phyloP scores from a whole-genome alignment of 1,284 basidiomycete genomes.

The Athelia psychrophila region DNA sequence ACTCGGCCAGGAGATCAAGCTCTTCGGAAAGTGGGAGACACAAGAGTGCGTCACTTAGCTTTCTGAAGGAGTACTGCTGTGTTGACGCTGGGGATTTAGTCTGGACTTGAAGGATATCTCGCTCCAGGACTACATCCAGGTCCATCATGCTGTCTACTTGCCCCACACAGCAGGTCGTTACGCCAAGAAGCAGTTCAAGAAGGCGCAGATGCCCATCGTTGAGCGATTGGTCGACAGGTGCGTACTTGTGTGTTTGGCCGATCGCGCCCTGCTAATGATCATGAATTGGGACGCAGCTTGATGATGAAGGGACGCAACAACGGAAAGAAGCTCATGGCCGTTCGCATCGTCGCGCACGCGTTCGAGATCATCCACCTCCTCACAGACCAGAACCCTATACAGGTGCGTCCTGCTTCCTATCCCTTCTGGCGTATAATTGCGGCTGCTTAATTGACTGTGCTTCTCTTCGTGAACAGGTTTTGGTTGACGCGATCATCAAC shows the following conservation, averaged over 20 bases:
- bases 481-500: slow-evolving; percentile 99
- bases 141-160: slow-evolving; percentile 96
- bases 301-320: slow-evolving; percentile 99
- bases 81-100: slow-evolving; percentile 40
- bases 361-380: slow-evolving; percentile 99
- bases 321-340: slow-evolving; percentile 99
- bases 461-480: slow-evolving; percentile 45
- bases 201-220: slow-evolving; percentile 99
- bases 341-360: slow-evolving; percentile 99
- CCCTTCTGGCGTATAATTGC: background rate
- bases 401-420: slow-evolving; percentile 51
- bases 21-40: slow-evolving; percentile 97
- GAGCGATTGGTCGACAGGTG: slow-evolving; percentile 98
- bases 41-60: slow-evolving; percentile 70
- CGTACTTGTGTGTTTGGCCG: slow-evolving; percentile 23
- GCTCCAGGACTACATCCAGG: slow-evolving; percentile 98
- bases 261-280: background rate
- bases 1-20: slow-evolving; percentile 86
- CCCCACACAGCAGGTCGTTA: slow-evolving; percentile 99
- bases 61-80: slow-evolving; percentile 6
- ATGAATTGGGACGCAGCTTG: slow-evolving; percentile 47
- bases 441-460: slow-evolving; percentile 4
- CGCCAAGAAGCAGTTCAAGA: slow-evolving; percentile 99
- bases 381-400: slow-evolving; percentile 99
- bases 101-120: slow-evolving; percentile 99